These are phyloP conservation scores for Auriscalpium orientale DNA, from an alignment of 768 basidiomycete genomes.

Conservation along the genomic window DNA sequence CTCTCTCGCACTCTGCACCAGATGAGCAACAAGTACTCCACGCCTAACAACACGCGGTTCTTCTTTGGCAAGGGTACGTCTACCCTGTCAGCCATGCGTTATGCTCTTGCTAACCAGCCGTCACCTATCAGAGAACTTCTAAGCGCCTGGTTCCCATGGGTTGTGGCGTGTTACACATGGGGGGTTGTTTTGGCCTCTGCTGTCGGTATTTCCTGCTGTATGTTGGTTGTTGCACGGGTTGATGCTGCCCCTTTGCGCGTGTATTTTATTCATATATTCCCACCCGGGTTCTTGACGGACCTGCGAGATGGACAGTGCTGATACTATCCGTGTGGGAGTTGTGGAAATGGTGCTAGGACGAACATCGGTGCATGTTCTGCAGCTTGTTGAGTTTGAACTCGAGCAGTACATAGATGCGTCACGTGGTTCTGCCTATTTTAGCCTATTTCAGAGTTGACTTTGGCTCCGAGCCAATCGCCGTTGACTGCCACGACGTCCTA, in stretches of 20 bases:
- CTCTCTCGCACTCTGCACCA: slow-evolving; percentile 66
- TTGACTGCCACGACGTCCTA: too few species aligned
- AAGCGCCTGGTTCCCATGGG: not conserved
- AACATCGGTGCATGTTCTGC: too few species aligned
- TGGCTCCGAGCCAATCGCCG: too few species aligned
- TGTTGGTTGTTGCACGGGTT: not conserved
- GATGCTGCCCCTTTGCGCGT: not conserved
- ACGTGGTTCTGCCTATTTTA: too few species aligned
- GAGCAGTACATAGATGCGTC: too few species aligned
- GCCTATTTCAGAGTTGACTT: too few species aligned
- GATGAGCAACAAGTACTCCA: slow-evolving; percentile 82
- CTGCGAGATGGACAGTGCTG: not conserved
- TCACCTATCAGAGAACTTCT: slow-evolving; percentile 17
- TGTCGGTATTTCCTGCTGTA: not conserved
- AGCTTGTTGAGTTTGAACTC: too few species aligned
- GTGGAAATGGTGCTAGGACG: too few species aligned
- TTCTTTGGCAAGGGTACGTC: slow-evolving; percentile 81
- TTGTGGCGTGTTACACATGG: not conserved
- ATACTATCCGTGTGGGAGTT: too few species aligned
- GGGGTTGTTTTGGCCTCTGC: not conserved
- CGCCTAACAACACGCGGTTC: slow-evolving; percentile 71
- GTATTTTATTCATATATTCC: not conserved
- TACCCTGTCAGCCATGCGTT: not conserved
- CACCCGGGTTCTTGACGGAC: not conserved
- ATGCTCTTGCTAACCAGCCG: not conserved